These are phyloP conservation scores for Rosellinia necatrix DNA, from an alignment of 2,329 filamentous ascomycete genomes.

Conservation along the genomic window DNA sequence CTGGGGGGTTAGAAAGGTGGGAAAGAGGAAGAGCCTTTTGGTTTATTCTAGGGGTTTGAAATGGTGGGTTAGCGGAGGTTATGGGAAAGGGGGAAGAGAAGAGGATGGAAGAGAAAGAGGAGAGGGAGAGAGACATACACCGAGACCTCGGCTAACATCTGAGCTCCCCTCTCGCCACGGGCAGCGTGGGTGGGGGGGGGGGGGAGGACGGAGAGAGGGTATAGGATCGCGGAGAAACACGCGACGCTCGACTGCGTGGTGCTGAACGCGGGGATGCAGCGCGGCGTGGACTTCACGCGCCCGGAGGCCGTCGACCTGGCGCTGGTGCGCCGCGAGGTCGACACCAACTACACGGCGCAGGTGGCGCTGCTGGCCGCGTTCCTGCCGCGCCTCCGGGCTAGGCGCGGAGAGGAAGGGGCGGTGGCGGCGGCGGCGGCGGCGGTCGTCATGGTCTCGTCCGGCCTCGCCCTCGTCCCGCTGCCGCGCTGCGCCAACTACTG, in stretches of 20 bases:
- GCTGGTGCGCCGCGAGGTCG: slow-evolving; percentile 48
- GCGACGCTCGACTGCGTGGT: slow-evolving; percentile 60
- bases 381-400: slow-evolving; percentile 48
- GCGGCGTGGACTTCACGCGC: slow-evolving; percentile 50
- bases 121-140: too few species aligned
- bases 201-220: background rate
- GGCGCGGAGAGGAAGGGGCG: background rate
- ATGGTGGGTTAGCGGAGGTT: too few species aligned
- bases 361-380: slow-evolving; percentile 51
- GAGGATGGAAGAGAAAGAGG: too few species aligned
- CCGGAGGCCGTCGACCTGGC: slow-evolving; percentile 45
- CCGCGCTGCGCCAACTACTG: slow-evolving; percentile 55
- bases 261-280: slow-evolving; percentile 62
- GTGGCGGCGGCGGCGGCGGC: slow-evolving; percentile 28
- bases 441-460: slow-evolving; percentile 47
- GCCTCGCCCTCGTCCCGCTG: slow-evolving; percentile 53
- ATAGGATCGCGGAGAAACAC: slow-evolving; percentile 44
- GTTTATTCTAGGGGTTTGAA: too few species aligned
- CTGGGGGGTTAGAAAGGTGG: too few species aligned
- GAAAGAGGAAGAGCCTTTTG: too few species aligned
- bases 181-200: slow-evolving; percentile 37
- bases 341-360: slow-evolving; percentile 53
- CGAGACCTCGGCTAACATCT: too few species aligned
- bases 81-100: too few species aligned
- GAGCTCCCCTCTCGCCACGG: too few species aligned